Conservation (phyloP, 1,284 basidiomycete species). For the Kwoniella shivajii region DNA sequence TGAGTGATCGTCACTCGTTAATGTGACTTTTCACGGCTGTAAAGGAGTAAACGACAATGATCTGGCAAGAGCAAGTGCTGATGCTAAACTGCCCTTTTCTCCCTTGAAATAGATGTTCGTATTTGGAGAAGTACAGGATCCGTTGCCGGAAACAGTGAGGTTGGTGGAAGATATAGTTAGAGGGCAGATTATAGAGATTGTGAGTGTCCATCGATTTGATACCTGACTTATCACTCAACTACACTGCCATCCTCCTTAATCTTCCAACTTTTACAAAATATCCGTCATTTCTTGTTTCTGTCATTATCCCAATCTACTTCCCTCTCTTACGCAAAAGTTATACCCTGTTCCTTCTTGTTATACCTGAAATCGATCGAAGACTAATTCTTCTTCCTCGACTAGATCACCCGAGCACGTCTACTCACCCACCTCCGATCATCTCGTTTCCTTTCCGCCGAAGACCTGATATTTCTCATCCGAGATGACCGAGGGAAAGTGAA, state of each 20-base stretch:
- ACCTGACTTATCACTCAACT: background rate
- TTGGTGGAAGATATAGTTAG: constrained; percentile 96
- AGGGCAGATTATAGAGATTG: constrained; percentile 88
- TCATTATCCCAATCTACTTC: too few relatives aligned
- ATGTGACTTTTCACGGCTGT: too few relatives aligned
- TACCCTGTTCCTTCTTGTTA: too few relatives aligned
- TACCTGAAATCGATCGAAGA: too few relatives aligned
- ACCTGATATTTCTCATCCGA: constrained; percentile 94
- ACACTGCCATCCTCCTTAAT: background rate
- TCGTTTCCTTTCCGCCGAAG: constrained; percentile 84
- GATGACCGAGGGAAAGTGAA: constrained; percentile 95
- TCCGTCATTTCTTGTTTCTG: too few relatives aligned
- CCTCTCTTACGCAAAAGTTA: too few relatives aligned
- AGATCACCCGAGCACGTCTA: constrained; percentile 89
- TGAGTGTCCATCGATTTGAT: constrained; percentile 52
- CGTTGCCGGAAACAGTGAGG: constrained; percentile 81
- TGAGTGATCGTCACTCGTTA: too few relatives aligned
- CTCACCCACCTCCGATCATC: constrained; percentile 80
- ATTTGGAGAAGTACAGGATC: constrained; percentile 91
- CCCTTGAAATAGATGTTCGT: constrained; percentile 77
- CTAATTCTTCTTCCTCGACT: background rate
- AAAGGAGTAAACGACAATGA: background rate
- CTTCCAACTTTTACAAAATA: background rate
- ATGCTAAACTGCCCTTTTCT: background rate
- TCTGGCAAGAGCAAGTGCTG: background rate